Evolutionary conservation across 2,329 filamentous ascomycete genomes (phyloP), one percentile per base, ranked within the genome.

Genomic region (Fusarium secorum): DNA sequence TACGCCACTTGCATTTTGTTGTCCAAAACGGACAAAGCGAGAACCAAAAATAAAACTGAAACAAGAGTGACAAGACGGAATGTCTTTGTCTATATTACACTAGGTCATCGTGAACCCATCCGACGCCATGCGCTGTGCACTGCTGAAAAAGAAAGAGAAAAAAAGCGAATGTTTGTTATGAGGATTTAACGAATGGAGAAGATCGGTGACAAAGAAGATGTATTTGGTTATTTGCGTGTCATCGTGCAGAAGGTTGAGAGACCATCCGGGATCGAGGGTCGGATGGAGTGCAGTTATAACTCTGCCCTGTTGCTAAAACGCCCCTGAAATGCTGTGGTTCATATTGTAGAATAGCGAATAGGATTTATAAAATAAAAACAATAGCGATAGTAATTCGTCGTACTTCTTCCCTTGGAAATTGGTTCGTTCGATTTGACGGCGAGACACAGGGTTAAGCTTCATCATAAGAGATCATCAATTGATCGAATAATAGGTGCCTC

Each of bases 401-500:
- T 38, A 24, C 32, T 44, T 22, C 32, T 42, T 66, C 48, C 36
- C 22, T 30, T 20, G 44, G 48, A 72, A 44, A 52, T 65, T 45
- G 24, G 30, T 45, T 36, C 32, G 30, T 72, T 49, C 56, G 48
- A 44, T 35, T 26, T 33, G 7, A 57, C 57, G 52, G 38, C 28
- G 20, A 46, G 48, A 57, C 49, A 30, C 36, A 33, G n/a, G 39
- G 39, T 41, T 46, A 36, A 38, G 55, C 41, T 60, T 66, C 56
- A 58, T 84, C 85, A 94, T 80, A 95, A 83, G 55, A 94, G 84
- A 76, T 94, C 92, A 78, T 93, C 91, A 75, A 95, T 95, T 64
- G 91, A 94, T 61, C 92, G 86, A 55, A 90, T 89, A 66, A 95
- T 94, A 6, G 92, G 91, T 63, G 89, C 89, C 78, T 92, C 91